phyloP scores from a whole-genome alignment of 306 rosid genomes.

The Vachellia collinsii region DNA sequence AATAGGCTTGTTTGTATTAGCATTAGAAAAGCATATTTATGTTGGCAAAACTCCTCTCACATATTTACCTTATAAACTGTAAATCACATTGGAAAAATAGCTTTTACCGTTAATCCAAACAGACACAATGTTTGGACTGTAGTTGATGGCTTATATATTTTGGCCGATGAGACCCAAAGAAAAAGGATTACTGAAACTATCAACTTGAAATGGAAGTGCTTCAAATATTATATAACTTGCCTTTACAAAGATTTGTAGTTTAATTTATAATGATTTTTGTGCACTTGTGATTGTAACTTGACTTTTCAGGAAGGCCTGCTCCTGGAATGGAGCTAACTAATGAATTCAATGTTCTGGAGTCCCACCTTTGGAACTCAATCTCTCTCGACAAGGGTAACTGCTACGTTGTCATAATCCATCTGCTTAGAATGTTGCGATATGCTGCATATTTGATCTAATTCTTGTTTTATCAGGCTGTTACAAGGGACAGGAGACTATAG shows the following conservation, averaged over 20 bases:
- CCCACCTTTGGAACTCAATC: constrained; percentile 89
- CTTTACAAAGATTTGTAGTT: constrained; percentile 13
- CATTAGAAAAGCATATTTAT: too few relatives aligned
- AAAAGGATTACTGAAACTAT: background rate
- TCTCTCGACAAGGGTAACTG: constrained; percentile 74
- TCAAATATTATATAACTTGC: background rate
- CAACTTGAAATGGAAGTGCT: background rate
- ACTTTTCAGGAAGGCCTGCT: constrained; percentile 84
- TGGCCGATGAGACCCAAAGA: background rate
- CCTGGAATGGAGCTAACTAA: constrained; percentile 89
- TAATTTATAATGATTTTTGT: constrained; percentile 31
- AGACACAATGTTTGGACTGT: background rate
- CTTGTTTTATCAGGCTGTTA: constrained; percentile 73
- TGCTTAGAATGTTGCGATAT: constrained; percentile 23
- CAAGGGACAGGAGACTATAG: constrained; percentile 95
- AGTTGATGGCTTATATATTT: background rate
- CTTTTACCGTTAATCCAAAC: too few relatives aligned
- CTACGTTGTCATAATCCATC: constrained; percentile 29
- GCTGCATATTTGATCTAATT: constrained; percentile 34
- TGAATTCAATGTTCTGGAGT: constrained; percentile 91
- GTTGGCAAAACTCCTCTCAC: too few relatives aligned
- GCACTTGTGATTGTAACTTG: background rate
- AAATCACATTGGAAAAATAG: too few relatives aligned
- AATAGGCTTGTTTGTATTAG: too few relatives aligned
- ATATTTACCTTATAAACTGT: too few relatives aligned